phyloP scores from a whole-genome alignment of 2,329 filamentous ascomycete genomes.

The Alternaria triticina region DNA sequence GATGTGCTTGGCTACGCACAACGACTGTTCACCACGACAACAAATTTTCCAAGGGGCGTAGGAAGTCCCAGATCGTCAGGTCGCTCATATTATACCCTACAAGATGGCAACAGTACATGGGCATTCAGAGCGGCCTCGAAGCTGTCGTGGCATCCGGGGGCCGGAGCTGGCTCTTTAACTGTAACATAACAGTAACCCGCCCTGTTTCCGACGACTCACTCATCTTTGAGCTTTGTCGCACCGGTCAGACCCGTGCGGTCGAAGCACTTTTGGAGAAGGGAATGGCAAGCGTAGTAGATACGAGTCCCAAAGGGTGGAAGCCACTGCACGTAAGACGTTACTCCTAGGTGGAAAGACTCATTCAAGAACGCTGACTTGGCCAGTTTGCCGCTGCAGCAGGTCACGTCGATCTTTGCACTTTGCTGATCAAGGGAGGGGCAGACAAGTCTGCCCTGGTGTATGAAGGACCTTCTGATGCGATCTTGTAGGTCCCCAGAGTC shows the following conservation, averaged over 20 bases:
- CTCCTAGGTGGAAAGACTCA: not conserved
- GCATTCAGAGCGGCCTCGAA: conserved; percentile 11
- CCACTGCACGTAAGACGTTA: not conserved
- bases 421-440: conserved; percentile 16
- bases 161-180: conserved; percentile 16
- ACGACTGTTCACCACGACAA: not conserved
- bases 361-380: not conserved
- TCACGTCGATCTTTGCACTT: conserved; percentile 13
- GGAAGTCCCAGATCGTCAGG: not conserved
- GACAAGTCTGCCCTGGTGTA: conserved; percentile 22
- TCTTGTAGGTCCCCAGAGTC: not conserved
- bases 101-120: conserved; percentile 12
- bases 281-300: conserved; percentile 19
- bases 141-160: conserved; percentile 10
- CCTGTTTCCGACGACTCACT: conserved; percentile 16
- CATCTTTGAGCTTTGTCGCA: conserved; percentile 18
- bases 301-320: conserved; percentile 1
- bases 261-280: conserved; percentile 12
- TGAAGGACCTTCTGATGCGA: conserved; percentile 15
- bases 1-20: not conserved
- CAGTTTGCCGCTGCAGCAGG: conserved; percentile 20
- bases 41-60: not conserved
- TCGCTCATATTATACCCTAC: not conserved
- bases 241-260: conserved; percentile 17
- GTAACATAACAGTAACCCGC: conserved; percentile 3